phyloP scores from a whole-genome alignment of 306 rosid genomes.

The Pterocarpus santalinus region DNA sequence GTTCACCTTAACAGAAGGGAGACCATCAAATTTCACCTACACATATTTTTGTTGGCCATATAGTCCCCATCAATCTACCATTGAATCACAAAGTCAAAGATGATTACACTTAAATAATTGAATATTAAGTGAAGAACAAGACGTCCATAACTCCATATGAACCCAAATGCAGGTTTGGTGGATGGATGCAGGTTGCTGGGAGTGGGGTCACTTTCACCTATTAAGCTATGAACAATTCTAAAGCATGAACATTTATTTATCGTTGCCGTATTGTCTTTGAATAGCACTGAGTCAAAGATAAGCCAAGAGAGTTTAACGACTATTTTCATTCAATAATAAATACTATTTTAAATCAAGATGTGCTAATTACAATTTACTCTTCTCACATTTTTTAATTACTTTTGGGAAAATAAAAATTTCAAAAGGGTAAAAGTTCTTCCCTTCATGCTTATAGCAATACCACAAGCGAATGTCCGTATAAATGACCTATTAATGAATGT shows the following conservation, averaged over 20 bases:
- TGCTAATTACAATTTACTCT: background rate
- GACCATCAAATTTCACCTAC: conserved; percentile 2
- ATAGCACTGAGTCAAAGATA: background rate
- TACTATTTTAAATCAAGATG: background rate
- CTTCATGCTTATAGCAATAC: too few species aligned
- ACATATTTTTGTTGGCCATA: background rate
- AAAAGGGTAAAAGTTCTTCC: too few species aligned
- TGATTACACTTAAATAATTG: background rate
- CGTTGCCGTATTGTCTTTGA: too few species aligned
- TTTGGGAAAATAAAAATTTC: background rate
- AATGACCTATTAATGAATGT: too few species aligned
- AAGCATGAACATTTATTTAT: too few species aligned
- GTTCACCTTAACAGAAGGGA: conserved; percentile 22
- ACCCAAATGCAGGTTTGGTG: background rate
- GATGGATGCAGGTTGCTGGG: background rate
- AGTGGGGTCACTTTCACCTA: background rate
- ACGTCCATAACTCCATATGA: background rate
- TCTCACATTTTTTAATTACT: background rate
- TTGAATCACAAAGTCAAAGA: conserved; percentile 12
- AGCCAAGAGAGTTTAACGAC: background rate
- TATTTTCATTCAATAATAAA: too few species aligned
- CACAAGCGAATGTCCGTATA: too few species aligned
- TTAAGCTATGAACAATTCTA: background rate
- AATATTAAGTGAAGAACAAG: background rate
- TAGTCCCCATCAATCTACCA: background rate